phyloP scores from a whole-genome alignment of 2,329 filamentous ascomycete genomes.

The Hymenoscyphus salicellus region DNA sequence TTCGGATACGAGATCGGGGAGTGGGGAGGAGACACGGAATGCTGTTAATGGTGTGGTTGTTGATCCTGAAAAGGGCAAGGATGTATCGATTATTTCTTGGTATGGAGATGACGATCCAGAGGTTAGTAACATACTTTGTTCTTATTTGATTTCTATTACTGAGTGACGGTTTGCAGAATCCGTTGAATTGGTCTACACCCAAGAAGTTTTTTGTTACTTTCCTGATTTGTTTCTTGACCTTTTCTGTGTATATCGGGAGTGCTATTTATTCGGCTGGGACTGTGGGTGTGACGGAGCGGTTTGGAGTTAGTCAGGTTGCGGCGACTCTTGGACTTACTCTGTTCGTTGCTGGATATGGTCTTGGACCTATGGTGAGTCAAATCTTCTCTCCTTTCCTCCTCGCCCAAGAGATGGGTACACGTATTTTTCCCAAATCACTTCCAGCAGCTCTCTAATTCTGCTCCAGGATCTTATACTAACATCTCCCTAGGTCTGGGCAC shows the following conservation, averaged over 20 bases:
- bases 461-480: background rate
- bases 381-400: background rate
- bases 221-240: constrained; percentile 52
- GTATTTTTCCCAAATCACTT: background rate
- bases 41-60: constrained; percentile 42
- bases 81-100: constrained; percentile 51
- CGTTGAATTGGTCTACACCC: constrained; percentile 48
- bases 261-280: constrained; percentile 46
- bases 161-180: constrained; percentile 38
- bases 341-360: constrained; percentile 60
- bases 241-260: constrained; percentile 52
- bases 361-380: constrained; percentile 50
- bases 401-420: background rate
- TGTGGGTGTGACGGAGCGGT: constrained; percentile 44
- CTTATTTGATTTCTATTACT: background rate
- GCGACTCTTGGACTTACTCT: constrained; percentile 56
- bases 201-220: constrained; percentile 43
- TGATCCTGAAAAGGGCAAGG: constrained; percentile 51
- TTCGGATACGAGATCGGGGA: constrained; percentile 19
- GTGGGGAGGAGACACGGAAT: constrained; percentile 31
- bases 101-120: constrained; percentile 47
- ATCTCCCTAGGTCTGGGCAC: constrained; percentile 51
- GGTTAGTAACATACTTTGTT: constrained; percentile 26
- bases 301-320: constrained; percentile 49
- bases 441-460: background rate